These are phyloP conservation scores for Jacaranda copaia DNA, from an alignment of 257 asterid genomes.

Conservation along the genomic window DNA sequence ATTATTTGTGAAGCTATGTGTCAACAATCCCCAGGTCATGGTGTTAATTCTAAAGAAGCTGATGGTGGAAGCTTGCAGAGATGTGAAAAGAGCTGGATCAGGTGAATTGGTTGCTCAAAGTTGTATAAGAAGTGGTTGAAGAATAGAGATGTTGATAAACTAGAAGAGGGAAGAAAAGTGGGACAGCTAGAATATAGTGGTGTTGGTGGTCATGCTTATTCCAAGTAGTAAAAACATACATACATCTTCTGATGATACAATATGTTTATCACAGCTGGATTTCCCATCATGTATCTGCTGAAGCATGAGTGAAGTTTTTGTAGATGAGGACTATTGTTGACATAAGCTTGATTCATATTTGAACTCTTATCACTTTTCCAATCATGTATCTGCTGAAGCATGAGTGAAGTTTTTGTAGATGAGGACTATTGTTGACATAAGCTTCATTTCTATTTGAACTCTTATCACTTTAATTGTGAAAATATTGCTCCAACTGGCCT, in stretches of 20 bases:
- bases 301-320: conserved; percentile 1
- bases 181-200: neutral
- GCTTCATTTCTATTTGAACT: conserved; percentile 3
- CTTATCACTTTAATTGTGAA: neutral
- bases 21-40: neutral
- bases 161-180: neutral
- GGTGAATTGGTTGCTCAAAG: conserved; percentile 8
- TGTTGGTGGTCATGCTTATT: neutral
- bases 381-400: conserved; percentile 3
- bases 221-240: neutral
- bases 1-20: conserved; percentile 8
- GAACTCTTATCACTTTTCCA: neutral
- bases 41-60: neutral
- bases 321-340: conserved; percentile 11
- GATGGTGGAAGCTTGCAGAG: neutral
- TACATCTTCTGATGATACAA: neutral
- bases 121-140: neutral
- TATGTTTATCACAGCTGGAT: neutral
- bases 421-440: conserved; percentile 3
- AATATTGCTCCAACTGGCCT: neutral
- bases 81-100: neutral
- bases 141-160: conserved; percentile 5
- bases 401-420: conserved; percentile 3
- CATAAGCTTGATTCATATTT: neutral
- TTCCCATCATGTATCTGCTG: neutral